phyloP scores from a whole-genome alignment of 1,284 basidiomycete species.

The Pseudomicrostroma phylloplanum region DNA sequence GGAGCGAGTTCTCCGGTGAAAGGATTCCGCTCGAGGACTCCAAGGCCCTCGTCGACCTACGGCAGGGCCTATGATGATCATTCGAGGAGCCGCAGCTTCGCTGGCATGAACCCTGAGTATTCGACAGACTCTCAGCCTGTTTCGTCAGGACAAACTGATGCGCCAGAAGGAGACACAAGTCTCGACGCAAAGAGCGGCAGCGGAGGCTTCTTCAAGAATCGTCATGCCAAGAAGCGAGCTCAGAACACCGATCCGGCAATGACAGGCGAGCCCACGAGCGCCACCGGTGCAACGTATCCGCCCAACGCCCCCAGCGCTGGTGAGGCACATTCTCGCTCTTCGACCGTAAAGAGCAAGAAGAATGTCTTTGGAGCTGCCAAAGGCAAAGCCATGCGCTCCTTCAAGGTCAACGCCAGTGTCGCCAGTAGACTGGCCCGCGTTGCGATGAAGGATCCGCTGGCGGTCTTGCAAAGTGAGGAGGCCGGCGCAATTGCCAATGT shows the following conservation, averaged over 20 bases:
- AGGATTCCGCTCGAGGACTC: constrained; percentile 32
- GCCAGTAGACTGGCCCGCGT: constrained; percentile 29
- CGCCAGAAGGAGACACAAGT: neutral
- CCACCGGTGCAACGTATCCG: neutral
- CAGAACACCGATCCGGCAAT: neutral
- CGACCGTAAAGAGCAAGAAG: constrained; percentile 11
- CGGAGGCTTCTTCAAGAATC: constrained; percentile 18
- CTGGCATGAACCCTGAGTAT: constrained; percentile 51
- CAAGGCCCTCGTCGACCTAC: constrained; percentile 12
- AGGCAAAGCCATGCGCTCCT: neutral
- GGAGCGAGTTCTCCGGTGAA: neutral
- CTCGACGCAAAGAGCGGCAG: constrained; percentile 6
- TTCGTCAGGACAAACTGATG: neutral
- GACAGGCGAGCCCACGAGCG: neutral
- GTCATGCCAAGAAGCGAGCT: constrained; percentile 34
- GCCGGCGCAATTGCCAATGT: constrained; percentile 42
- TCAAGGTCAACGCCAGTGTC: constrained; percentile 11
- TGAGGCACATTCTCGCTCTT: neutral
- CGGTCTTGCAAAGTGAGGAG: constrained; percentile 26
- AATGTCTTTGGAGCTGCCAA: neutral
- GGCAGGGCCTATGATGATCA: constrained; percentile 47
- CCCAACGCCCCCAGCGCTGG: neutral
- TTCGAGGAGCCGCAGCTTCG: constrained; percentile 49
- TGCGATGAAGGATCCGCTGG: constrained; percentile 33
- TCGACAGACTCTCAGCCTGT: neutral